Conservation (phyloP, 805 yeast species). For the Grigorovia yakushimaensis region DNA sequence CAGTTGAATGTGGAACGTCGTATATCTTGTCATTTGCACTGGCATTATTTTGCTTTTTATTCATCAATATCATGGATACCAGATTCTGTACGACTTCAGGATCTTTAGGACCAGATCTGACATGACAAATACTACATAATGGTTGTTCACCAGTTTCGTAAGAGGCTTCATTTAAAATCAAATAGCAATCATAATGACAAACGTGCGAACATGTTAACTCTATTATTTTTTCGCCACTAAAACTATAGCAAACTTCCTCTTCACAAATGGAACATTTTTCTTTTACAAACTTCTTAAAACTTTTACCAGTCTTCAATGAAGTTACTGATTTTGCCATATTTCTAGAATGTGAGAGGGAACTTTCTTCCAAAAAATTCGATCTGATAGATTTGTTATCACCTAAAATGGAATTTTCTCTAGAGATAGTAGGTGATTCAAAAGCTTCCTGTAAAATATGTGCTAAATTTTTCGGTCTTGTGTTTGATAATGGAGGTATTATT, state of each 20-base stretch:
- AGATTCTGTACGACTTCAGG: conserved; percentile 23
- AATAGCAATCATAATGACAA: conserved; percentile 37
- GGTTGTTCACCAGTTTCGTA: conserved; percentile 14
- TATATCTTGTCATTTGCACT: no score
- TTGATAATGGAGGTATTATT: not conserved
- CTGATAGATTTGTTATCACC: not conserved
- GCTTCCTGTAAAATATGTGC: conserved; percentile 2
- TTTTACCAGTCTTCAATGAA: conserved; percentile 3
- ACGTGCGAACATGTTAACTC: conserved; percentile 36
- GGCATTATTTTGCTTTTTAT: not conserved
- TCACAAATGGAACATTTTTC: conserved; percentile 36
- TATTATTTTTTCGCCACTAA: conserved; percentile 35
- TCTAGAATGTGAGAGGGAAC: conserved; percentile 15
- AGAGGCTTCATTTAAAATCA: conserved; percentile 4
- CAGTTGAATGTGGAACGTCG: no score
- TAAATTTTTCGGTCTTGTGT: conserved; percentile 4
- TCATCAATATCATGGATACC: conserved; percentile 11
- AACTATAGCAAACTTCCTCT: conserved; percentile 32
- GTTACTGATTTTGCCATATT: not conserved
- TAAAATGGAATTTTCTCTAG: not conserved
- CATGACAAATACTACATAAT: conserved; percentile 21
- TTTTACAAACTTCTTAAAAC: conserved; percentile 20
- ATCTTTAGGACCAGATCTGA: conserved; percentile 19
- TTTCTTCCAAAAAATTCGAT: conserved; percentile 11
- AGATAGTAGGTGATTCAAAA: conserved; percentile 1